A percentile compares a stretch with the other conserved stretches of the same genome.
Conservation (phyloP, 2,329 filamentous ascomycete genomes). For the Botrytis cinerea region DNA sequence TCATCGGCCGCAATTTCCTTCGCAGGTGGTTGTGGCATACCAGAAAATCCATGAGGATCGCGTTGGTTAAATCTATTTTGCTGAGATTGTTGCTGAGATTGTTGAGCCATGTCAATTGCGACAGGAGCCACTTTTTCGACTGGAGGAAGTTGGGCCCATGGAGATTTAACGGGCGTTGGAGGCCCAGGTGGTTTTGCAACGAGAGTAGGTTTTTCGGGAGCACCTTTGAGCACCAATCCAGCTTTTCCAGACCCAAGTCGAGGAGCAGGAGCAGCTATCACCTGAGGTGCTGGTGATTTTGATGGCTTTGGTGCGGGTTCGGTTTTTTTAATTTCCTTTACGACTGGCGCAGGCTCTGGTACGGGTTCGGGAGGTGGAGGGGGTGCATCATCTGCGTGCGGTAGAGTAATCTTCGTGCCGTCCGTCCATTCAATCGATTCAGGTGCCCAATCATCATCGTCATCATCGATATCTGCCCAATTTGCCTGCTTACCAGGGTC, state of each 20-base stretch:
- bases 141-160: constrained; percentile 85
- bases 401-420: constrained; percentile 77
- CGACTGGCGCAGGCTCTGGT: constrained; percentile 34
- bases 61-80: constrained; percentile 53
- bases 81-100: constrained; percentile 46
- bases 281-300: constrained; percentile 40
- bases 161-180: constrained; percentile 77
- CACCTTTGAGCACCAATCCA: constrained; percentile 65
- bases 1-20: constrained; percentile 94
- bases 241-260: constrained; percentile 48
- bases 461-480: constrained; percentile 88
- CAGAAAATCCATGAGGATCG: constrained; percentile 59
- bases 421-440: constrained; percentile 87
- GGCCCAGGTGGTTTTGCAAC: constrained; percentile 70
- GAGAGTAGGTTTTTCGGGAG: constrained; percentile 69
- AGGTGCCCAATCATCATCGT: constrained; percentile 84
- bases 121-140: constrained; percentile 78
- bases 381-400: constrained; percentile 57
- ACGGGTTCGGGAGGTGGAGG: constrained; percentile 36
- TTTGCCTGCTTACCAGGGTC: constrained; percentile 75
- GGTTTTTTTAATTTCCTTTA: constrained; percentile 34
- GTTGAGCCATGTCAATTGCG: constrained; percentile 55
- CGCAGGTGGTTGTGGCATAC: constrained; percentile 55
- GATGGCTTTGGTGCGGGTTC: constrained; percentile 34
- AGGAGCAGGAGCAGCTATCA: constrained; percentile 37